These are phyloP conservation scores for Trypanosoma scelopori DNA, from an alignment of 208 protist species.

Conservation along the genomic window DNA sequence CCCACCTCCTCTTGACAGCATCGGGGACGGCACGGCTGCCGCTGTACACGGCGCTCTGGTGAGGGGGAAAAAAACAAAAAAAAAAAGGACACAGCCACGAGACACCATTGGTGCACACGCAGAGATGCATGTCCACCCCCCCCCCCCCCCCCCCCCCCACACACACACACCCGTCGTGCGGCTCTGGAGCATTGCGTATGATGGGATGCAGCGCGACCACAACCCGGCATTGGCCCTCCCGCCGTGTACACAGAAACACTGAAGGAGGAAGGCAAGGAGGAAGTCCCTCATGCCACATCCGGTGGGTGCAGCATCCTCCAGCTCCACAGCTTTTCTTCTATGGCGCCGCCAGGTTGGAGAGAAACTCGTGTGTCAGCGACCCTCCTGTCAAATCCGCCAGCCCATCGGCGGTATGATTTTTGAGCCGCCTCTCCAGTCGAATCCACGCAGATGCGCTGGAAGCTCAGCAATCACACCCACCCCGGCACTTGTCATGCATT, in stretches of 20 bases:
- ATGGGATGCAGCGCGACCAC: constrained; percentile 21
- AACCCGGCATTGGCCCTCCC: constrained; percentile 15
- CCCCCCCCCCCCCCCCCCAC: not conserved
- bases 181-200: constrained; percentile 22
- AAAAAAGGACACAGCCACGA: too few species aligned
- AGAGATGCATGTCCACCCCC: not conserved
- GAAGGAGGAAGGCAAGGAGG: constrained; percentile 17
- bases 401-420: too few species aligned
- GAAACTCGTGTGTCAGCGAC: not conserved
- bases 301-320: constrained; percentile 1
- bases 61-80: too few species aligned
- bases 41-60: too few species aligned
- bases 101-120: too few species aligned
- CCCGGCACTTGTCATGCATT: not conserved
- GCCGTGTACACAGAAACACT: constrained; percentile 4
- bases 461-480: constrained; percentile 7
- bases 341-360: not conserved
- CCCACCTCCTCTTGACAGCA: too few species aligned
- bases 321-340: constrained; percentile 4
- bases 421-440: too few species aligned
- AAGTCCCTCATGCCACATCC: constrained; percentile 14
- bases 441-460: not conserved
- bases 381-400: constrained; percentile 7
- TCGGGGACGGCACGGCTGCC: too few species aligned
- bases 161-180: constrained; percentile 19